Evolutionary conservation across 495 filamentous ascomycete species (phyloP).

Genomic region (Podospora bellae-mahoneyi): DNA sequence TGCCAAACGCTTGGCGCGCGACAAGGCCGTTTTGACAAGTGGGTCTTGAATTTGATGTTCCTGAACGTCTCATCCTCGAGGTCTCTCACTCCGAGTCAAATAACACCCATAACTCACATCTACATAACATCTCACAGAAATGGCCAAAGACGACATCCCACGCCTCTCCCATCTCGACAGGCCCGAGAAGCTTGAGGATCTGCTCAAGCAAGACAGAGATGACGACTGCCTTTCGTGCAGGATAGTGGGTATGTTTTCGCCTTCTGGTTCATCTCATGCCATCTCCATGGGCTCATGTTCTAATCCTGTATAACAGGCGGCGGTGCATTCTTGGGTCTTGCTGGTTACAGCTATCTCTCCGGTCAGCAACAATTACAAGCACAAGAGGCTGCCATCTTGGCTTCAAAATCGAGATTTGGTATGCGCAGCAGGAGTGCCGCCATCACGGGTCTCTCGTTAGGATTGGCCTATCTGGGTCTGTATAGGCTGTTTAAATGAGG

Average conservation of each 20-base stretch:
- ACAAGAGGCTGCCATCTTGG: slow-evolving; percentile 65
- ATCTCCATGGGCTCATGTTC: not conserved
- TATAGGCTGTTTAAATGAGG: slow-evolving; percentile 40
- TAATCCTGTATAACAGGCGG: slow-evolving; percentile 49
- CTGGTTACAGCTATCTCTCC: slow-evolving; percentile 79
- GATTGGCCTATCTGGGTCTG: slow-evolving; percentile 65
- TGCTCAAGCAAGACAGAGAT: slow-evolving; percentile 59
- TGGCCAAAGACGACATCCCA: slow-evolving; percentile 43
- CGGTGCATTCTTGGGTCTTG: slow-evolving; percentile 83
- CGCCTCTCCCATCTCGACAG: slow-evolving; percentile 43
- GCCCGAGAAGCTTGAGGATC: slow-evolving; percentile 49
- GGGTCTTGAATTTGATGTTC: not conserved
- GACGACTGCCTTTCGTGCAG: slow-evolving; percentile 69
- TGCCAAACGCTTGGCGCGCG: slow-evolving; percentile 2
- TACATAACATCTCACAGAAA: slow-evolving; percentile 16
- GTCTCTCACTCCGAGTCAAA: not conserved
- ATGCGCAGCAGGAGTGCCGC: slow-evolving; percentile 68
- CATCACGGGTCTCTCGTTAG: slow-evolving; percentile 66
- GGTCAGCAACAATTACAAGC: slow-evolving; percentile 71
- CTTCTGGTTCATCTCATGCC: not conserved
- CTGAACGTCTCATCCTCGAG: not conserved
- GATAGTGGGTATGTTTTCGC: slow-evolving; percentile 54
- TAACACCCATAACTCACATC: not conserved
- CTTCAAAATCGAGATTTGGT: slow-evolving; percentile 69
- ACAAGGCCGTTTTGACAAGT: slow-evolving; percentile 3